Evolutionary conservation across 352 stramenopile genomes (phyloP).

Genomic region (Pythium guiyangense): DNA sequence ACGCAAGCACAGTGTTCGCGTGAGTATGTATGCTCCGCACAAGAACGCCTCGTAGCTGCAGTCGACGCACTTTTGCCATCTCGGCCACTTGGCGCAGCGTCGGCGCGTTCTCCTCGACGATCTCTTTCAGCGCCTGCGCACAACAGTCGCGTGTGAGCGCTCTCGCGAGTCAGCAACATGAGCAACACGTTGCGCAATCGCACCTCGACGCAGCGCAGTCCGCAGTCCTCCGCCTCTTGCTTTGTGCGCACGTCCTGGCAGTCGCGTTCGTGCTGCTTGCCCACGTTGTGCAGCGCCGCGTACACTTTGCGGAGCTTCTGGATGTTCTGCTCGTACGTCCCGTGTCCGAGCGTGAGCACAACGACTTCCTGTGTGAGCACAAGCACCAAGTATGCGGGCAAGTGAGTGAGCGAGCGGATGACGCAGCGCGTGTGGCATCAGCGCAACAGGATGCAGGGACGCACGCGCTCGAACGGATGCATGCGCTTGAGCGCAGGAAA

Average conservation of each 20-base stretch:
- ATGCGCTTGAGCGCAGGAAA: constrained; percentile 76
- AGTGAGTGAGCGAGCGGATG: no score
- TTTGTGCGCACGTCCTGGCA: constrained; percentile 70
- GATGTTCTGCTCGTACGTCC: constrained; percentile 70
- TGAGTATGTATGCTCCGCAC: not conserved
- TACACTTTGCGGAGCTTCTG: constrained; percentile 77
- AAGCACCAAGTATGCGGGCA: not conserved
- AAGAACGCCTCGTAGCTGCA: not conserved
- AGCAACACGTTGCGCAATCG: not conserved
- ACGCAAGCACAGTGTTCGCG: not conserved
- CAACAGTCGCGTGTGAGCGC: not conserved
- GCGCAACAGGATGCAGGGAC: constrained; percentile 1
- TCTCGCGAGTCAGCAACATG: not conserved
- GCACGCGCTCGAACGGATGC: constrained; percentile 78
- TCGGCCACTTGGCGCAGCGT: constrained; percentile 43
- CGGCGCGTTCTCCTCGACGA: constrained; percentile 35
- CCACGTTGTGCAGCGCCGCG: constrained; percentile 65
- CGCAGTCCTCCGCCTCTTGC: constrained; percentile 73
- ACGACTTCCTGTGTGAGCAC: constrained; percentile 58
- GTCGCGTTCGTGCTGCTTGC: constrained; percentile 66
- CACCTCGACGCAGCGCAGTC: constrained; percentile 72
- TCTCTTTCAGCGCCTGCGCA: constrained; percentile 34
- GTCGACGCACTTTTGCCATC: constrained; percentile 49
- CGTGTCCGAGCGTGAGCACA: constrained; percentile 67
- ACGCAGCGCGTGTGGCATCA: not conserved